These are phyloP conservation scores for Gynandropsis gynandra DNA, from an alignment of 345 rosid species.

Conservation along the genomic window DNA sequence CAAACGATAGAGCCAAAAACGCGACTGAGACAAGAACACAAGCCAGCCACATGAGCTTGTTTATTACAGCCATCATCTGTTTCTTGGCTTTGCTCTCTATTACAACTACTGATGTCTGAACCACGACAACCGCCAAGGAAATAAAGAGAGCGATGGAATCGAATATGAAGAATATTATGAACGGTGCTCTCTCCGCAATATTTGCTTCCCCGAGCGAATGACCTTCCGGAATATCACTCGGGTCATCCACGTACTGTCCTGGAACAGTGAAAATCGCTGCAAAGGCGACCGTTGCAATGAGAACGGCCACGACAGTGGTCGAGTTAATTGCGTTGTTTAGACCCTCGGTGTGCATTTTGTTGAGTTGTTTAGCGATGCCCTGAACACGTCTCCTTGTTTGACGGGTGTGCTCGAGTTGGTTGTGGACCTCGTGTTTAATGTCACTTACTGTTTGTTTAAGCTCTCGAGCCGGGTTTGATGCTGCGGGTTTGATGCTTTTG, in stretches of 20 bases:
- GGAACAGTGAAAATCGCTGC: constrained; percentile 87
- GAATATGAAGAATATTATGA: constrained; percentile 63
- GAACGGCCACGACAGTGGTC: constrained; percentile 76
- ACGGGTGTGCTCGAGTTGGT: constrained; percentile 84
- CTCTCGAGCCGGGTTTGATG: constrained; percentile 51
- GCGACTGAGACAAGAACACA: constrained; percentile 73
- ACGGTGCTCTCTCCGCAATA: constrained; percentile 47
- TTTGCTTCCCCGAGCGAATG: constrained; percentile 65
- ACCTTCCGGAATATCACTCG: constrained; percentile 29
- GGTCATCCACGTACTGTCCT: constrained; percentile 59
- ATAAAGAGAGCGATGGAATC: constrained; percentile 79
- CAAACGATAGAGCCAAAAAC: constrained; percentile 57
- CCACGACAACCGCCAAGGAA: constrained; percentile 78
- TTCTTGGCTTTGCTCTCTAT: constrained; percentile 87
- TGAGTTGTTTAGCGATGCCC: constrained; percentile 69
- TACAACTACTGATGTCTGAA: constrained; percentile 82
- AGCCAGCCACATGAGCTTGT: constrained; percentile 91
- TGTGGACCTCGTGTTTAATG: constrained; percentile 78
- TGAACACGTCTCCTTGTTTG: constrained; percentile 67
- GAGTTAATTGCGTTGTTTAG: constrained; percentile 90
- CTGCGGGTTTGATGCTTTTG: constrained; percentile 36
- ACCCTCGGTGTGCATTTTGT: constrained; percentile 77
- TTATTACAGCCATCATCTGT: constrained; percentile 80
- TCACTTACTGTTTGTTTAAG: constrained; percentile 81
- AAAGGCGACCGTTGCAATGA: constrained; percentile 79